These are phyloP conservation scores for Trichosporon ovoides DNA, from an alignment of 1,284 basidiomycete species.

Conservation along the genomic window DNA sequence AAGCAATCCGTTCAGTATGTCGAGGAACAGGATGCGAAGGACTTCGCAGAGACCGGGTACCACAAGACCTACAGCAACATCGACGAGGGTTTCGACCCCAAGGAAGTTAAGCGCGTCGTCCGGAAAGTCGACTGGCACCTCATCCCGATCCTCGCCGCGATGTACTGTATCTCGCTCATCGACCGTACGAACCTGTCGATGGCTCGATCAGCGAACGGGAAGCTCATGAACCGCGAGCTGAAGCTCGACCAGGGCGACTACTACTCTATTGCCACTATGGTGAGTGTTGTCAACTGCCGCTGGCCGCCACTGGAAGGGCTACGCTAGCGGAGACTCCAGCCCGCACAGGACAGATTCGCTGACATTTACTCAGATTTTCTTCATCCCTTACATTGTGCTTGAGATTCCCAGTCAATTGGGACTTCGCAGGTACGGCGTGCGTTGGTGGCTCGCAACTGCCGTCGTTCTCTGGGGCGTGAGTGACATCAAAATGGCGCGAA, in stretches of 20 bases:
- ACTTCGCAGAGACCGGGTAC: neutral
- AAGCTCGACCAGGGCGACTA: slow-evolving; percentile 1
- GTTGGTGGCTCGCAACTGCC: slow-evolving; percentile 10
- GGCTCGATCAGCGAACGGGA: slow-evolving; percentile 5
- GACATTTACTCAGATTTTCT: slow-evolving; percentile 28
- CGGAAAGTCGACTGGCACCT: slow-evolving; percentile 13
- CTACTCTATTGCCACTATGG: neutral
- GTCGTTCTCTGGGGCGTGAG: slow-evolving; percentile 39
- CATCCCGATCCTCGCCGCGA: slow-evolving; percentile 9
- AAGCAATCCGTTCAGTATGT: slow-evolving; percentile 3
- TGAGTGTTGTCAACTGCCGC: too few relatives aligned
- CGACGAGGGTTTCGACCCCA: slow-evolving; percentile 7
- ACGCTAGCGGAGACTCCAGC: too few relatives aligned
- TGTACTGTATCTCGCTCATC: slow-evolving; percentile 14
- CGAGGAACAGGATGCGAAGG: neutral
- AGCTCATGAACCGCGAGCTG: slow-evolving; percentile 27
- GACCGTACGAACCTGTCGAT: slow-evolving; percentile 23
- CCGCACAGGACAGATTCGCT: too few relatives aligned
- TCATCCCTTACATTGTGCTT: slow-evolving; percentile 47
- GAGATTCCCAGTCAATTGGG: slow-evolving; percentile 24
- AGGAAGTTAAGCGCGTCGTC: slow-evolving; percentile 4
- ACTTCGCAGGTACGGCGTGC: slow-evolving; percentile 22
- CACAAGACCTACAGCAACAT: neutral
- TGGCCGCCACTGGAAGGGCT: too few relatives aligned
- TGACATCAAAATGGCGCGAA: too few relatives aligned